Conservation (phyloP, 2,329 filamentous ascomycete species). For the Fusarium abutilonis region DNA sequence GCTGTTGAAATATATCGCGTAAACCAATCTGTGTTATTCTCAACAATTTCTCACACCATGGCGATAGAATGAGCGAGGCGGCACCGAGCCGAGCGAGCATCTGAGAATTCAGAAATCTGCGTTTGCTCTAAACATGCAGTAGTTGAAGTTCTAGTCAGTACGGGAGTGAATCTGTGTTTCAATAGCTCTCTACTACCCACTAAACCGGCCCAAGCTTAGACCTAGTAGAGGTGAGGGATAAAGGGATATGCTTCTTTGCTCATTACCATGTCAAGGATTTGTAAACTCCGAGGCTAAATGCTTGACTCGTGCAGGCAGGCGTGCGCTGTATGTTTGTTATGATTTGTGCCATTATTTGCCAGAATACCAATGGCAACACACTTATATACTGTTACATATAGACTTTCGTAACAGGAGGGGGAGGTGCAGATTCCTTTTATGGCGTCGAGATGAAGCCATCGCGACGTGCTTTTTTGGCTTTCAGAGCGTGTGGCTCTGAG, state of each 20-base stretch:
- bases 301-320: slow-evolving; percentile 42
- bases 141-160: not conserved
- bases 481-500: slow-evolving; percentile 38
- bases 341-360: slow-evolving; percentile 22
- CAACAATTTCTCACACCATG: slow-evolving; percentile 30
- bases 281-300: slow-evolving; percentile 39
- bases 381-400: not conserved
- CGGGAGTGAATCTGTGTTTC: slow-evolving; percentile 15
- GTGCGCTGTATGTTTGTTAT: slow-evolving; percentile 8
- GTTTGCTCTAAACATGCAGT: not conserved
- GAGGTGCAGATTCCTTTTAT: not conserved
- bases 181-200: slow-evolving; percentile 35
- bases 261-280: slow-evolving; percentile 36
- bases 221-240: slow-evolving; percentile 28
- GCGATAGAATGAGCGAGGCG: slow-evolving; percentile 27
- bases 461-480: slow-evolving; percentile 25
- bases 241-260: slow-evolving; percentile 18
- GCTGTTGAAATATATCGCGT: slow-evolving; percentile 27
- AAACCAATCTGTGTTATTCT: slow-evolving; percentile 27
- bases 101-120: slow-evolving; percentile 31
- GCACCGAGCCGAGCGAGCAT: slow-evolving; percentile 31
- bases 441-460: slow-evolving; percentile 40
- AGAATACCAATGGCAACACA: slow-evolving; percentile 6
- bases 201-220: slow-evolving; percentile 28
- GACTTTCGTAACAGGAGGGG: too few species aligned